Base-by-base conservation (phyloP, 2,329 filamentous ascomycete species). In the Nemania bipapillata region DNA sequence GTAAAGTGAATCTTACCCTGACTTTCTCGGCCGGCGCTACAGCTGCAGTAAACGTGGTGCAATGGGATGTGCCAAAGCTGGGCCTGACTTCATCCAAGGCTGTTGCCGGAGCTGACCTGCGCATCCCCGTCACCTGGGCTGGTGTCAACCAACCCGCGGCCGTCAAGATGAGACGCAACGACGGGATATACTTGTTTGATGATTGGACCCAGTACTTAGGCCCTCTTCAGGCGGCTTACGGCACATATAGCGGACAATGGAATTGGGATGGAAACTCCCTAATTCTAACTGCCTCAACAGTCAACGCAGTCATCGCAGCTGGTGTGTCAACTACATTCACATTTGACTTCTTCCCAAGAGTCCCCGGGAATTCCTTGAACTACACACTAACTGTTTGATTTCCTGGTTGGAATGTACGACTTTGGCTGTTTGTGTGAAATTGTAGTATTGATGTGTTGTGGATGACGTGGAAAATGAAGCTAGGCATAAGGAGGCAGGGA, bases 161-260 rank as follows among this genome's bases (percentile, higher is more conserved):
- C 0, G 81, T 88, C 2, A 85, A 85, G 70, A 85, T 86, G 9
- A 53, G 84, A 4, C 82, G 81, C 22, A 76, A 73, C 1, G 84
- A 86, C 67, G 86, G 85, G 0, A 80, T 77, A 6, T 86, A 82
- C 60, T 74, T 89, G 6, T 81, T 86, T 3, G 87, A 90, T 70
- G 82, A 85, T 57, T 90, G 85, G 85, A 89, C 87, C 0, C 76
- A 81, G 72, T 86, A 81, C 32, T 76, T 89, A 1, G 84, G 84
- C 0, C 80, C 83, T 2, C 74, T 89, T 26, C 86, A 89, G 73
- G 81, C 86, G 70, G 83, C 78, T 12, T 74, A 80, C 17, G 83
- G 80, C 71, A 88, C 86, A 2, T 87, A 83, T 65, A 79, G 74
- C 8, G 80, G 76, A 22, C 85, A 87, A 64, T 89, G 84, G 82